phyloP scores from a whole-genome alignment of 768 basidiomycete species.

The Dentipellis fragilis region DNA sequence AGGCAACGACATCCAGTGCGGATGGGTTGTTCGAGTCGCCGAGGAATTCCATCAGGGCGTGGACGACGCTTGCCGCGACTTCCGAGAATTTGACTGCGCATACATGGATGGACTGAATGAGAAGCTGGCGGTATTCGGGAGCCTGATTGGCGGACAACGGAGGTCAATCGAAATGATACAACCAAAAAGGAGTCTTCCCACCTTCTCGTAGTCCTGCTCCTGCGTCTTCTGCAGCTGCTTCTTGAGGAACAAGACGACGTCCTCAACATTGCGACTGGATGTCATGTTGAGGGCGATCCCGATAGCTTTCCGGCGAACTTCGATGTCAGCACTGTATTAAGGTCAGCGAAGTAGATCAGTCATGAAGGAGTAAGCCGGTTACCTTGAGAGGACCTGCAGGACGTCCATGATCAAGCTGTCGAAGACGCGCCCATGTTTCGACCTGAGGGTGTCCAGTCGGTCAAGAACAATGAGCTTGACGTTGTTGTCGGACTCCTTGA shows the following conservation, averaged over 20 bases:
- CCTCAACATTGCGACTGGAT: constrained; percentile 89
- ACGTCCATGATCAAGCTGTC: constrained; percentile 94
- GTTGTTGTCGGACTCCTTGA: constrained; percentile 98
- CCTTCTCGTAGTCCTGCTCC: constrained; percentile 90
- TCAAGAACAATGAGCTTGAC: constrained; percentile 96
- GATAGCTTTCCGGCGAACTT: constrained; percentile 89
- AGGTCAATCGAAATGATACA: not conserved
- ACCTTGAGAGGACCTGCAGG: constrained; percentile 82
- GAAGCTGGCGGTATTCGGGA: constrained; percentile 87
- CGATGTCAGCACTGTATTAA: constrained; percentile 74
- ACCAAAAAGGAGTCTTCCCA: constrained; percentile 17
- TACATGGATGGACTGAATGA: constrained; percentile 96
- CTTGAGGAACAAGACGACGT: constrained; percentile 92
- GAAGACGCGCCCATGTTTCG: constrained; percentile 80
- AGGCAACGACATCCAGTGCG: constrained; percentile 89
- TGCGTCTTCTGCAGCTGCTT: constrained; percentile 94
- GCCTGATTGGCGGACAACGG: constrained; percentile 42
- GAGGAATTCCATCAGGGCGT: constrained; percentile 89
- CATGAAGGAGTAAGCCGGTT: constrained; percentile 2
- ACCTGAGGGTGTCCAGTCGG: constrained; percentile 71
- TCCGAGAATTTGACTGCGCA: constrained; percentile 96
- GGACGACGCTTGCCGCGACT: constrained; percentile 90
- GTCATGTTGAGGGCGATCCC: constrained; percentile 88
- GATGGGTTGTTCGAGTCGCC: constrained; percentile 92
- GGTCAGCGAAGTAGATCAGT: not conserved